phyloP scores from a whole-genome alignment of 139 green algal species.

The Micromonas commoda region DNA sequence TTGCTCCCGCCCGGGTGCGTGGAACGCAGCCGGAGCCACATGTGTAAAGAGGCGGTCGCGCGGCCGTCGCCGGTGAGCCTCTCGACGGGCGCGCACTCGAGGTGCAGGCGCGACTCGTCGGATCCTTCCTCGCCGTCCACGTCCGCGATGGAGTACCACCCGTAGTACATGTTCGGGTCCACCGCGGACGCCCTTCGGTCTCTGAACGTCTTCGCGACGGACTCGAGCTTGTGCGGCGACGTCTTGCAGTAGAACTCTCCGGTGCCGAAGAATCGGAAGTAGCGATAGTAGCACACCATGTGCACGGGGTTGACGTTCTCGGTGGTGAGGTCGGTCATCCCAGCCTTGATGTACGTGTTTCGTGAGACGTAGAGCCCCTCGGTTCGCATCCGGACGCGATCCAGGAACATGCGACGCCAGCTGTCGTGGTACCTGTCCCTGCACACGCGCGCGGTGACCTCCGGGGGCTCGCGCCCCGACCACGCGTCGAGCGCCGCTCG shows the following conservation, averaged over 20 bases:
- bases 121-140: no score
- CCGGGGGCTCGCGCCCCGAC: neutral
- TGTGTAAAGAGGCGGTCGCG: neutral
- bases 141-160: neutral
- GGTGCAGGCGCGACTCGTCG: constrained; percentile 2
- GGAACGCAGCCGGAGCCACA: neutral
- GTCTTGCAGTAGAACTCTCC: constrained; percentile 17
- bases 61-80: neutral
- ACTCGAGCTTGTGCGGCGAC: neutral
- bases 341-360: constrained; percentile 37
- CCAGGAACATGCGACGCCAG: constrained; percentile 20
- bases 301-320: constrained; percentile 29
- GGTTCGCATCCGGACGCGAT: constrained; percentile 16
- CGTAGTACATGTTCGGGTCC: neutral
- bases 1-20: neutral
- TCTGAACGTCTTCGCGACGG: neutral
- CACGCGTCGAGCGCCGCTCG: neutral
- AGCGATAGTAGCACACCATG: constrained; percentile 13
- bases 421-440: neutral
- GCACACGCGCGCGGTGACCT: neutral
- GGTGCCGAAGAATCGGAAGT: constrained; percentile 1
- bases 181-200: neutral
- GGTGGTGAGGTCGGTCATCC: neutral
- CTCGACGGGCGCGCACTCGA: neutral
- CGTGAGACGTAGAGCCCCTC: constrained; percentile 34